A percentile compares a stretch with the other conserved stretches of the same genome.
phyloP scores from a whole-genome alignment of 768 basidiomycete genomes.

The Asterophora lycoperdoides region DNA sequence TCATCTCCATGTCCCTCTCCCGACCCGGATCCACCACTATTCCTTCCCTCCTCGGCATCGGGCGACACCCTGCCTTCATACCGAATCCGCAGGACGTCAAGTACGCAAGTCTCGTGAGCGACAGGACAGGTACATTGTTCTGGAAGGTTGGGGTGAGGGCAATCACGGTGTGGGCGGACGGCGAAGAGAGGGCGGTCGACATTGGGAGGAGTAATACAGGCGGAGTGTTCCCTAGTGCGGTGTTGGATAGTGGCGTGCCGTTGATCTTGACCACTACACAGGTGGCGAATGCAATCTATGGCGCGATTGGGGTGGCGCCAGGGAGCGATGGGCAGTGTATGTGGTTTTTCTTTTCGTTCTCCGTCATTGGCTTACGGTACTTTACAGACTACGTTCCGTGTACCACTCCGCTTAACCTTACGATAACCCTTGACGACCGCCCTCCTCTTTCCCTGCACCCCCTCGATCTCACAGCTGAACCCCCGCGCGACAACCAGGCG shows the following conservation, averaged over 20 bases:
- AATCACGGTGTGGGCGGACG: slow-evolving; percentile 59
- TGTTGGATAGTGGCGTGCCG: slow-evolving; percentile 72
- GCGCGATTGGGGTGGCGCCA: slow-evolving; percentile 61
- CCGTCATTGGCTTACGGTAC: neutral
- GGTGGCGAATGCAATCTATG: slow-evolving; percentile 75
- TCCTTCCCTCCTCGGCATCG: slow-evolving; percentile 64
- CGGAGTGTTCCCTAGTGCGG: slow-evolving; percentile 50
- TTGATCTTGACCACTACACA: slow-evolving; percentile 54
- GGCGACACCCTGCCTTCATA: slow-evolving; percentile 59
- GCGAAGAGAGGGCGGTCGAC: slow-evolving; percentile 32
- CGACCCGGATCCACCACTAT: slow-evolving; percentile 59
- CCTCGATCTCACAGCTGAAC: slow-evolving; percentile 60
- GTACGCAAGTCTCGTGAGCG: slow-evolving; percentile 45
- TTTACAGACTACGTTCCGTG: slow-evolving; percentile 71
- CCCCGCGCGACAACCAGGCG: slow-evolving; percentile 37
- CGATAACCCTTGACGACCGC: slow-evolving; percentile 59
- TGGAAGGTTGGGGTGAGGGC: slow-evolving; percentile 61
- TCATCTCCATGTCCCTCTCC: slow-evolving; percentile 62
- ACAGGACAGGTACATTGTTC: slow-evolving; percentile 40
- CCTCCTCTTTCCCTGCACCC: slow-evolving; percentile 63
- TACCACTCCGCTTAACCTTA: slow-evolving; percentile 64
- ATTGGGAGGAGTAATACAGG: slow-evolving; percentile 40
- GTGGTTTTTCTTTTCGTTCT: slow-evolving; percentile 21
- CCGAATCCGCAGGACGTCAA: slow-evolving; percentile 46
- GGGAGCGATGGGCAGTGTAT: slow-evolving; percentile 59